Percentiles rank a stretch among this genome's conserved stretches.
Evolutionary conservation across 805 yeast genomes (phyloP).

Genomic region (Tetrapisispora iriomotensis): DNA sequence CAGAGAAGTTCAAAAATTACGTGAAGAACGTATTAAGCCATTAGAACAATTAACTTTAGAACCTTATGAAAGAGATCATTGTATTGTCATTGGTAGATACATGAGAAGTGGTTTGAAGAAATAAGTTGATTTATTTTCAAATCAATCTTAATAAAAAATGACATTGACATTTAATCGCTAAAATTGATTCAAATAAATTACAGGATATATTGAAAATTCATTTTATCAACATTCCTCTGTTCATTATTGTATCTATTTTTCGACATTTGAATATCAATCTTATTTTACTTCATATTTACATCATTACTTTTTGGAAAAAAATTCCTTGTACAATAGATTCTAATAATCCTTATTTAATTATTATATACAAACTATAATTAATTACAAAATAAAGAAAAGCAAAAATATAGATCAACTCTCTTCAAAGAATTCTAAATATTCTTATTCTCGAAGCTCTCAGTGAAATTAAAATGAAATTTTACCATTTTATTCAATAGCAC

Average conservation of each 20-base stretch:
- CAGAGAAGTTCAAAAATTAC: constrained; percentile 96
- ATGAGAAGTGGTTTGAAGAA: constrained; percentile 67
- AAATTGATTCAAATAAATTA: too few species aligned
- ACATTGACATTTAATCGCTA: too few species aligned
- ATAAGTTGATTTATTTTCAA: too few species aligned
- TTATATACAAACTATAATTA: constrained; percentile 1
- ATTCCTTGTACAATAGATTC: constrained; percentile 4
- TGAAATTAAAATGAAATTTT: too few species aligned
- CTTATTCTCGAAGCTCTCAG: too few species aligned
- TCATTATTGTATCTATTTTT: too few species aligned
- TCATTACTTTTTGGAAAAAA: constrained; percentile 3
- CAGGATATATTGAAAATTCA: too few species aligned
- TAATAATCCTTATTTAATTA: constrained; percentile 1
- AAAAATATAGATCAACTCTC: constrained; percentile 1
- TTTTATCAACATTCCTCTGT: too few species aligned
- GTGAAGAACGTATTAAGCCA: constrained; percentile 98
- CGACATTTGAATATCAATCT: not conserved
- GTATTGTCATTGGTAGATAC: constrained; percentile 96
- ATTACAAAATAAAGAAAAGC: constrained; percentile 1
- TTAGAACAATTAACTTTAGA: constrained; percentile 96
- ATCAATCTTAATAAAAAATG: too few species aligned
- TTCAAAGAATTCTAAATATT: too few species aligned
- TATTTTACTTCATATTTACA: constrained; percentile 1
- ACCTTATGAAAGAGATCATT: constrained; percentile 99
- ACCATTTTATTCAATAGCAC: too few species aligned